Evolutionary conservation across 2,329 filamentous ascomycete species (phyloP).

Genomic region (Botryosphaeria dothidea): DNA sequence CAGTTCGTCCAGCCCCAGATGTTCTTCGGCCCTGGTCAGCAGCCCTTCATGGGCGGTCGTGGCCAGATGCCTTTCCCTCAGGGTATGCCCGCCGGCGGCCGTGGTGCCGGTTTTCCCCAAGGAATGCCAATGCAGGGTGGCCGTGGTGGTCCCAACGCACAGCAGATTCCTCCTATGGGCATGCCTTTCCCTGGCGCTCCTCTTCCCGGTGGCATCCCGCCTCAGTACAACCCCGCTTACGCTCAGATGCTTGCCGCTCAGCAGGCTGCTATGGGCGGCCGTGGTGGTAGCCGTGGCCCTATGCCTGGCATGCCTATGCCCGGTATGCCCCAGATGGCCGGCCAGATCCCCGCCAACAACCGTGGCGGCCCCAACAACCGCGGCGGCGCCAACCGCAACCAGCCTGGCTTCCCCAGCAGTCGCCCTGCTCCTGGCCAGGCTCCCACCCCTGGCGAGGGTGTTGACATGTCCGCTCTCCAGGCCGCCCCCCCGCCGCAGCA

Average conservation of each 20-base stretch:
- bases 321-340: conserved; percentile 60
- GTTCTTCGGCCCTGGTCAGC: conserved; percentile 85
- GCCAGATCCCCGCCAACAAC: conserved; percentile 38
- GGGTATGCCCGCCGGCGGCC: conserved; percentile 69
- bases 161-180: conserved; percentile 87
- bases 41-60: conserved; percentile 62
- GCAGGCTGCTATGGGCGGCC: conserved; percentile 51
- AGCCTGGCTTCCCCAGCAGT: conserved; percentile 36
- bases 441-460: conserved; percentile 33
- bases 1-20: conserved; percentile 85
- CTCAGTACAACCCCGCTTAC: conserved; percentile 75
- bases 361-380: conserved; percentile 43
- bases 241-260: conserved; percentile 73
- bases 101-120: conserved; percentile 81
- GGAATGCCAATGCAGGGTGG: conserved; percentile 82
- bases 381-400: conserved; percentile 33
- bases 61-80: conserved; percentile 64
- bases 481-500: conserved; percentile 70
- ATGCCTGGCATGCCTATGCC: conserved; percentile 70
- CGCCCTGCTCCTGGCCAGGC: conserved; percentile 23
- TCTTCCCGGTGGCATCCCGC: conserved; percentile 66
- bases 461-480: conserved; percentile 55
- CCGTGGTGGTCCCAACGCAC: conserved; percentile 73
- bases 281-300: conserved; percentile 63
- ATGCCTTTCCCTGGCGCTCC: conserved; percentile 67